Conservation (phyloP, 202 grass and related monocot genomes). For the Zizania palustris region DNA sequence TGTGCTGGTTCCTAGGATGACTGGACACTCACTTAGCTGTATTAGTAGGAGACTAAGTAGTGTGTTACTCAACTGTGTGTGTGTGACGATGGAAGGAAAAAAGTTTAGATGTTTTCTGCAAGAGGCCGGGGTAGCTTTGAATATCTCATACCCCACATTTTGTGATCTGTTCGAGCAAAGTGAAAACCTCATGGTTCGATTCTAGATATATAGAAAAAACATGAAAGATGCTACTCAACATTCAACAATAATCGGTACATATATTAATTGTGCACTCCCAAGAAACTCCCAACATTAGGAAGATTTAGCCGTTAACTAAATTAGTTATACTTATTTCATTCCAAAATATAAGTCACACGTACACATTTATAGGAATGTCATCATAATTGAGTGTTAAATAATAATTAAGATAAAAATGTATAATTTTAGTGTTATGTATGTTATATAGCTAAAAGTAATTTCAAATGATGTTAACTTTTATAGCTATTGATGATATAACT, state of each 20-base stretch:
- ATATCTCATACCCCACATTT: background rate
- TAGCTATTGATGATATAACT: no score
- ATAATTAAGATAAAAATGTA: no score
- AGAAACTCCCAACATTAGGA: no score
- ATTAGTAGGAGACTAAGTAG: conserved; percentile 11
- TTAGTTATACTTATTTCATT: no score
- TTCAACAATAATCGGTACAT: background rate
- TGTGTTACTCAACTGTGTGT: background rate
- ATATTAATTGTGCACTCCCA: background rate
- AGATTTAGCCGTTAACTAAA: no score
- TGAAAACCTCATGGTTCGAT: background rate
- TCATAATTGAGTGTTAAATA: no score
- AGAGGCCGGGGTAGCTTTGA: background rate
- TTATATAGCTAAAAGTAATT: no score
- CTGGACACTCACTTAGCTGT: conserved; percentile 31
- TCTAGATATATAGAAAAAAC: background rate
- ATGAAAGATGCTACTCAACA: background rate
- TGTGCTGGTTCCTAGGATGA: conserved; percentile 41
- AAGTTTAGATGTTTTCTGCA: conserved; percentile 10
- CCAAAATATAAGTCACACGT: no score
- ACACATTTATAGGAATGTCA: no score
- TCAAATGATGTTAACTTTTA: no score
- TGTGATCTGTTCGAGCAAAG: conserved; percentile 7
- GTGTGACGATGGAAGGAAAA: background rate
- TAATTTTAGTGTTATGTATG: no score